These are phyloP conservation scores for Gorgonomyces haynaldii DNA, from an alignment of 192 early-diverging fungal genomes.

Conservation along the genomic window DNA sequence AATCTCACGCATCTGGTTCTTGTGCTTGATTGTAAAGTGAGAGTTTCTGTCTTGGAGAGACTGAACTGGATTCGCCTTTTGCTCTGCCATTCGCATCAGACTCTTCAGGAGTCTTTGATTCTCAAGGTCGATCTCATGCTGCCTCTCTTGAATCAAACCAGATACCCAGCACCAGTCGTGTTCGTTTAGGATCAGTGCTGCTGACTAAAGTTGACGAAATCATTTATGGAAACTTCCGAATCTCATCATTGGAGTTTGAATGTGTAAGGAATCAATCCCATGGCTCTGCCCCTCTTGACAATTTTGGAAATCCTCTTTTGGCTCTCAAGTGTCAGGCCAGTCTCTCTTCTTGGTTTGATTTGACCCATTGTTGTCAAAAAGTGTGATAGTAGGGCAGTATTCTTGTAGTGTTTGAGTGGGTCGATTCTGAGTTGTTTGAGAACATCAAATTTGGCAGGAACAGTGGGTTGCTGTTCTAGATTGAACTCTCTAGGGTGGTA, in stretches of 20 bases:
- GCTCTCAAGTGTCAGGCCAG: slow-evolving; percentile 45
- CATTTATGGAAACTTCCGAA: background rate
- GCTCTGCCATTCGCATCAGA: too few relatives aligned
- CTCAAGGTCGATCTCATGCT: background rate
- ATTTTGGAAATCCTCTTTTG: slow-evolving; percentile 50
- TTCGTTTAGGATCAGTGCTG: background rate
- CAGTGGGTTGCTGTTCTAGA: background rate
- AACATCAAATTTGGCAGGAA: background rate
- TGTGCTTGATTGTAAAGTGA: too few relatives aligned
- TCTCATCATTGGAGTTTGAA: background rate
- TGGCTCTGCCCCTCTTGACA: slow-evolving; percentile 47
- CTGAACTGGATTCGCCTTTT: too few relatives aligned
- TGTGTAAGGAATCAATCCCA: background rate
- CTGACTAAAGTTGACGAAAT: background rate
- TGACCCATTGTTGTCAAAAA: slow-evolving; percentile 53
- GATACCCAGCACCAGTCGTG: background rate
- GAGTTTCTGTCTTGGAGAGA: too few relatives aligned
- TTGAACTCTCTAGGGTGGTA: background rate
- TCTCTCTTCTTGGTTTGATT: slow-evolving; percentile 47
- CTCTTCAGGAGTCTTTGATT: too few relatives aligned
- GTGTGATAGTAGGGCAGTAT: slow-evolving; percentile 35
- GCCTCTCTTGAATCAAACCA: background rate
- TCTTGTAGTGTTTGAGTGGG: slow-evolving; percentile 19
- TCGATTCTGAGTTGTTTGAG: background rate
- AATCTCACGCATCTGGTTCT: too few relatives aligned